Percentiles rank a stretch among this genome's conserved stretches.
These are phyloP conservation scores for Fagopyrum esculentum DNA, from an alignment of 148 eudicot genomes.

Conservation along the genomic window DNA sequence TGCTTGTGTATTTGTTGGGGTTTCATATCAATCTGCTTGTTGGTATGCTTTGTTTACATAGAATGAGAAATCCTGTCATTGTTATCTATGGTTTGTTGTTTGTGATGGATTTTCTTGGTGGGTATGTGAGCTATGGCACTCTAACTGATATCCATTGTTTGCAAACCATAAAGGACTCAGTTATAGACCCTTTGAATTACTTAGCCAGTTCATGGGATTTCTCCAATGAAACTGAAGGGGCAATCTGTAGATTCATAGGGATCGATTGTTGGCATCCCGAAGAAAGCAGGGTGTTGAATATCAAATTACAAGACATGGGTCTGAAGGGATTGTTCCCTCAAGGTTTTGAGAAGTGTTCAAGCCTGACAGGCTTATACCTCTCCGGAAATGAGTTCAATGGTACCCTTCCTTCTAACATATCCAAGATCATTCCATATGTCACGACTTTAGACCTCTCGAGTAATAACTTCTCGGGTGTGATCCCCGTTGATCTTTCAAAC, in stretches of 20 bases:
- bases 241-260: conserved; percentile 35
- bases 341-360: conserved; percentile 28
- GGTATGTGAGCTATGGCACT: conserved; percentile 24
- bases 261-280: conserved; percentile 43
- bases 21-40: neutral
- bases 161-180: conserved; percentile 12
- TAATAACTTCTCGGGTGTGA: conserved; percentile 28
- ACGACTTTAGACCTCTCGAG: conserved; percentile 29
- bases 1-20: no score
- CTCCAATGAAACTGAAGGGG: conserved; percentile 31
- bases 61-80: conserved; percentile 11
- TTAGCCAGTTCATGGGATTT: conserved; percentile 33
- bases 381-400: conserved; percentile 29
- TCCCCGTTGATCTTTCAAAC: conserved; percentile 25
- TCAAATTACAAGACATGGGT: conserved; percentile 33
- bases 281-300: conserved; percentile 33
- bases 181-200: conserved; percentile 29
- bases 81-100: conserved; percentile 13
- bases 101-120: conserved; percentile 18
- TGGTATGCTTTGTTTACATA: conserved; percentile 11
- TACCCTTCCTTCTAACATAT: conserved; percentile 31
- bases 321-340: conserved; percentile 33
- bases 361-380: conserved; percentile 34
- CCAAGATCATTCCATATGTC: conserved; percentile 16
- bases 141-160: conserved; percentile 31